These are phyloP conservation scores for Russula sp. DNA, from an alignment of 768 basidiomycete genomes.

Conservation along the genomic window DNA sequence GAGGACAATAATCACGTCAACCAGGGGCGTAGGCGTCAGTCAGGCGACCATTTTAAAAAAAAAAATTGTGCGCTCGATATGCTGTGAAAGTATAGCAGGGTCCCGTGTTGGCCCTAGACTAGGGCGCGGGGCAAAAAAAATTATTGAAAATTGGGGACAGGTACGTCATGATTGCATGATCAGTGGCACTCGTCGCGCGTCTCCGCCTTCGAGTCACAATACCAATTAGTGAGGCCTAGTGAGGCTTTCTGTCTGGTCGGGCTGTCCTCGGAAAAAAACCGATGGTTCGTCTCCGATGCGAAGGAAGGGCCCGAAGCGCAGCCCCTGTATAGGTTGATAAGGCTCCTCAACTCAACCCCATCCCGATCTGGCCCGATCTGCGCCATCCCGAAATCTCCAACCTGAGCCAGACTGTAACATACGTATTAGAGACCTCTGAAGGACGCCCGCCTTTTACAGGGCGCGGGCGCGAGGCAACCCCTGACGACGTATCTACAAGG, in stretches of 20 bases:
- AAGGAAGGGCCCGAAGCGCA: conserved; percentile 5
- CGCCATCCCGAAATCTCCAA: not conserved
- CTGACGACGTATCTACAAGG: conserved; percentile 1
- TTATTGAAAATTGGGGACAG: not conserved
- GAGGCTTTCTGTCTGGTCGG: too few species aligned
- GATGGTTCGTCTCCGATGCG: conserved; percentile 17
- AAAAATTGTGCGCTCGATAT: not conserved
- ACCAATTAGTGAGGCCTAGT: too few species aligned
- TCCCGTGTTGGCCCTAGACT: not conserved
- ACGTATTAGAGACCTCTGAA: not conserved
- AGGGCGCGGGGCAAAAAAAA: conserved; percentile 7
- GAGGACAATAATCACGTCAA: conserved; percentile 7
- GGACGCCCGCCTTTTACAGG: not conserved
- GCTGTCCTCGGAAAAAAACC: conserved; percentile 14
- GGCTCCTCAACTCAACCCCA: not conserved
- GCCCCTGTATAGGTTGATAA: conserved; percentile 20
- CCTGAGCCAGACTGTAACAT: not conserved
- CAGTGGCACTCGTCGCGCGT: not conserved
- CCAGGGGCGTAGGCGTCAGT: not conserved
- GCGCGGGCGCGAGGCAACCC: not conserved
- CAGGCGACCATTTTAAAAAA: not conserved
- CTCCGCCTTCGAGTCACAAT: not conserved
- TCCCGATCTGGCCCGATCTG: conserved; percentile 20
- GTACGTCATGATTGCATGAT: not conserved
- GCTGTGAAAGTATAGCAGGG: not conserved